phyloP scores from a whole-genome alignment of 306 rosid species.

The Medicago arabica region DNA sequence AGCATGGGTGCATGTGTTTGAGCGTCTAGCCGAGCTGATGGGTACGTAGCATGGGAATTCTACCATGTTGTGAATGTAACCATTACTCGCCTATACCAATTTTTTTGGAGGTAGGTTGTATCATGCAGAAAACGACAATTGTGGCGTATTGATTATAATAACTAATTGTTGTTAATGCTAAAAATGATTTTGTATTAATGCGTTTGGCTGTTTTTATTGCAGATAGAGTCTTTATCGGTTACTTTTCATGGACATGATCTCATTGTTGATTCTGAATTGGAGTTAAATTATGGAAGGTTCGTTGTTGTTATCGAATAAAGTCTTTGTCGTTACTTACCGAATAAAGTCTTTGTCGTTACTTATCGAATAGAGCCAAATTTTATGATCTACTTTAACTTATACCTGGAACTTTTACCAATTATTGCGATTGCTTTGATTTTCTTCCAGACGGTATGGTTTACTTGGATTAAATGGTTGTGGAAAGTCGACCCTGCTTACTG shows the following conservation, averaged over 20 bases:
- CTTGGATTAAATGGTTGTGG: constrained; percentile 99
- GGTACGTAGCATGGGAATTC: constrained; percentile 58
- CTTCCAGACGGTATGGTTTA: constrained; percentile 85
- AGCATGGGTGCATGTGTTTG: constrained; percentile 54
- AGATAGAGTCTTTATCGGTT: constrained; percentile 94
- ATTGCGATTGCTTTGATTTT: constrained; percentile 22
- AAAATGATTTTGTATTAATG: background rate
- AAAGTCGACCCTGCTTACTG: constrained; percentile 84
- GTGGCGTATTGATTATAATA: constrained; percentile 13
- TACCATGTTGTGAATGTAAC: constrained; percentile 47
- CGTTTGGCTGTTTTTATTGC: constrained; percentile 41
- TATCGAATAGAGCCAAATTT: background rate
- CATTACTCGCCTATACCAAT: constrained; percentile 32
- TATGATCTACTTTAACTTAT: background rate
- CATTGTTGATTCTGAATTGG: constrained; percentile 92
- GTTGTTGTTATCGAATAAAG: background rate
- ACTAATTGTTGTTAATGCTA: background rate
- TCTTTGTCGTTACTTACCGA: too few species aligned
- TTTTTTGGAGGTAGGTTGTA: constrained; percentile 46
- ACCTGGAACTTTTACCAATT: background rate
- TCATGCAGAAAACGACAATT: constrained; percentile 31
- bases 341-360: too few species aligned
- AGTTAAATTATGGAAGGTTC: constrained; percentile 96
- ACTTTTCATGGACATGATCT: constrained; percentile 97
- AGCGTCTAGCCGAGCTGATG: constrained; percentile 54